These are phyloP conservation scores for Pseudohalonectria lignicola DNA, from an alignment of 2,329 filamentous ascomycete genomes.

Conservation along the genomic window DNA sequence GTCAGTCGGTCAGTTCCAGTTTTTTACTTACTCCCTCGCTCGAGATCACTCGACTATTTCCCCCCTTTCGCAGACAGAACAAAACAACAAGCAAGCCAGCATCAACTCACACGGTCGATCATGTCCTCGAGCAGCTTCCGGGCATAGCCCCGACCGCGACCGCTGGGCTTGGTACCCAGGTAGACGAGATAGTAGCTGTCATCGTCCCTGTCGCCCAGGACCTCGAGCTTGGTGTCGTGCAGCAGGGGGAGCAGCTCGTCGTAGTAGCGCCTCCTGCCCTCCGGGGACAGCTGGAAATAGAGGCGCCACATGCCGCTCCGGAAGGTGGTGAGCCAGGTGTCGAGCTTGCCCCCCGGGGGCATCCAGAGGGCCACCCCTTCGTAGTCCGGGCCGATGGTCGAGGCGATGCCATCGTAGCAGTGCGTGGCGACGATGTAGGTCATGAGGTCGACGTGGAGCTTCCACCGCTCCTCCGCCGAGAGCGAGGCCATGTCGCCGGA, in stretches of 20 bases:
- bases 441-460: slow-evolving; percentile 66
- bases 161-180: slow-evolving; percentile 62
- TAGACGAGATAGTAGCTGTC: slow-evolving; percentile 77
- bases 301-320: slow-evolving; percentile 71
- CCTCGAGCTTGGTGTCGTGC: slow-evolving; percentile 57
- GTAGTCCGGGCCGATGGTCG: slow-evolving; percentile 63
- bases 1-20: too few relatives aligned
- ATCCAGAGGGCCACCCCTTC: slow-evolving; percentile 75
- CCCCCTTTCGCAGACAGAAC: too few relatives aligned
- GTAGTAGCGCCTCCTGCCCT: slow-evolving; percentile 67
- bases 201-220: slow-evolving; percentile 55
- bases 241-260: slow-evolving; percentile 66
- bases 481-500: slow-evolving; percentile 50
- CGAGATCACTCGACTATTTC: too few relatives aligned
- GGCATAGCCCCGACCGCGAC: slow-evolving; percentile 63
- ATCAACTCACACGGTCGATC: slow-evolving; percentile 45
- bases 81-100: too few relatives aligned
- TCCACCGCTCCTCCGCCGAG: slow-evolving; percentile 60
- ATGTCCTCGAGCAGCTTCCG: slow-evolving; percentile 61
- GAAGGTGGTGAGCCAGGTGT: slow-evolving; percentile 60
- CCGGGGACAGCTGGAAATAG: slow-evolving; percentile 59
- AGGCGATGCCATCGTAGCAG: slow-evolving; percentile 62
- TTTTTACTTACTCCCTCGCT: too few relatives aligned
- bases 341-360: slow-evolving; percentile 62
- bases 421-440: slow-evolving; percentile 69